Conservation (phyloP, 2,329 filamentous ascomycete species). For the Nemania sp. region DNA sequence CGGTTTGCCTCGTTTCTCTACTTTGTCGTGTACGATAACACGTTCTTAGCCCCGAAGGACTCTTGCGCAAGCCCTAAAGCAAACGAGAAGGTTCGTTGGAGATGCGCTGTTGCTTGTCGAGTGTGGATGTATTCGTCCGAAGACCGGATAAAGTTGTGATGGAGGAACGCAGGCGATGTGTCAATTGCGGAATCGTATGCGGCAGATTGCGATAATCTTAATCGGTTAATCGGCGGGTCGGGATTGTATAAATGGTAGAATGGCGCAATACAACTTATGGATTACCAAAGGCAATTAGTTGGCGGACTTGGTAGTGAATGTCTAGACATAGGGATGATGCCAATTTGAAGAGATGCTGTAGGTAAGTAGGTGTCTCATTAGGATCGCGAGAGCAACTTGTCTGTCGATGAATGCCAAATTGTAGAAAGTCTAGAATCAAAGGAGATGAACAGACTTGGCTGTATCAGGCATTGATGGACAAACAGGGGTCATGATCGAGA, state of each 20-base stretch:
- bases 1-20: slow-evolving; percentile 16
- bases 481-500: slow-evolving; percentile 13
- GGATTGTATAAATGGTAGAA: slow-evolving; percentile 1
- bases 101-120: slow-evolving; percentile 5
- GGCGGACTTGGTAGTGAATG: not conserved
- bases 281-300: not conserved
- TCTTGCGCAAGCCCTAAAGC: slow-evolving; percentile 9
- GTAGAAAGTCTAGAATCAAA: slow-evolving; percentile 29
- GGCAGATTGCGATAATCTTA: slow-evolving; percentile 20
- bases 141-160: slow-evolving; percentile 1
- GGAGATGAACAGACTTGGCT: slow-evolving; percentile 26
- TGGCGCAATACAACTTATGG: not conserved
- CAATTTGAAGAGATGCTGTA: slow-evolving; percentile 20
- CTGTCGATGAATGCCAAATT: slow-evolving; percentile 19
- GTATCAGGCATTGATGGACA: slow-evolving; percentile 30
- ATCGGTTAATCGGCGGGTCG: not conserved
- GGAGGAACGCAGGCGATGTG: slow-evolving; percentile 20
- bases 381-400: slow-evolving; percentile 25
- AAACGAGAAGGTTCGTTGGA: slow-evolving; percentile 13
- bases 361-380: not conserved
- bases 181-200: slow-evolving; percentile 7
- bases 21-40: slow-evolving; percentile 10
- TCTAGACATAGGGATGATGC: slow-evolving; percentile 14
- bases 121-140: slow-evolving; percentile 8
- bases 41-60: slow-evolving; percentile 18